Conservation (phyloP, 306 rosid species). For the Erythrophleum fordii region DNA sequence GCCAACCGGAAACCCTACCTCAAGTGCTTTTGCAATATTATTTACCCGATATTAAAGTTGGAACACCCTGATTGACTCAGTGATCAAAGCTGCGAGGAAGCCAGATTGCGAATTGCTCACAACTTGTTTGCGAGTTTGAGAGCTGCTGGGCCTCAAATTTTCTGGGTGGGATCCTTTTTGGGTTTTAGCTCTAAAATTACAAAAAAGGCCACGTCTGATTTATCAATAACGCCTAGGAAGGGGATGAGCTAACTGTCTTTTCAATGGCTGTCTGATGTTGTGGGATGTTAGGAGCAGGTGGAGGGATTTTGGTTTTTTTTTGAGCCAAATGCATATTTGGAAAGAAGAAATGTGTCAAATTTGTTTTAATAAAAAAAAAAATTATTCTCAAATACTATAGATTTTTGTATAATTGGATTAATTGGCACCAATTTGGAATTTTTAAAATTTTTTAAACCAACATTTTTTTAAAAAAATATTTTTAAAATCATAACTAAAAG, state of each 20-base stretch:
- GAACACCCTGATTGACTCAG: not conserved
- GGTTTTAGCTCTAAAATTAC: not conserved
- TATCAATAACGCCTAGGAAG: not conserved
- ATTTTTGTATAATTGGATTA: too few relatives aligned
- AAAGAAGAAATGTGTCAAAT: too few relatives aligned
- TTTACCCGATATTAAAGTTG: not conserved
- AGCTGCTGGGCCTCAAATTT: not conserved
- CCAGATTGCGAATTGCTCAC: not conserved
- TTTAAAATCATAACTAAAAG: too few relatives aligned
- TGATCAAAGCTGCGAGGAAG: not conserved
- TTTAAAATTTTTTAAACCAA: too few relatives aligned
- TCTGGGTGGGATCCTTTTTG: not conserved
- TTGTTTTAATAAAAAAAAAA: too few relatives aligned
- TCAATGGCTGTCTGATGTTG: not conserved
- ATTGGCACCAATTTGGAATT: too few relatives aligned
- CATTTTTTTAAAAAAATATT: too few relatives aligned
- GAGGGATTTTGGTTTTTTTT: too few relatives aligned
- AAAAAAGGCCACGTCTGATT: not conserved
- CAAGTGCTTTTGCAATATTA: not conserved
- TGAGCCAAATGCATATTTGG: too few relatives aligned
- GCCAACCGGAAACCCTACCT: conserved; percentile 44
- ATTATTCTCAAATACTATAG: too few relatives aligned
- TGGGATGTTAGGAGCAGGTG: too few relatives aligned
- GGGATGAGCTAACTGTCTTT: not conserved
- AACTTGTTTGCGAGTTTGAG: not conserved